These are phyloP conservation scores for Boletus rex-veris DNA, from an alignment of 768 basidiomycete species.

Conservation along the genomic window DNA sequence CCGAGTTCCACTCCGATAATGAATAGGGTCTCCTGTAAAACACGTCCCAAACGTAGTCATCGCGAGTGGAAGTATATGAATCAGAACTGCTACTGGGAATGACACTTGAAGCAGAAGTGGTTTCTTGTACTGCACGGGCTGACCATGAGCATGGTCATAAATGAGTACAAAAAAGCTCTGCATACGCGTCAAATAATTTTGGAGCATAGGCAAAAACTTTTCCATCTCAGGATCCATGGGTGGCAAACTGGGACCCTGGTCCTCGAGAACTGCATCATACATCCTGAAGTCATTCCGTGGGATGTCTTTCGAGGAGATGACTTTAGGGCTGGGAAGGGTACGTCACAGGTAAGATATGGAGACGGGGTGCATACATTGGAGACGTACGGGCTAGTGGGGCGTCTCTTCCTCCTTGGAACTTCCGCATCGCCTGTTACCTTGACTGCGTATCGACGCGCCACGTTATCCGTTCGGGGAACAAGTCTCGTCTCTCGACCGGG, in stretches of 20 bases:
- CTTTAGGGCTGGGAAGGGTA: conserved; percentile 46
- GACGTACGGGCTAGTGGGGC: conserved; percentile 44
- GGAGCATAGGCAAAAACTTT: conserved; percentile 73
- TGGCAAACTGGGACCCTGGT: conserved; percentile 28
- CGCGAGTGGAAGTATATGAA: conserved; percentile 13
- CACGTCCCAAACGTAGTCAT: conserved; percentile 82
- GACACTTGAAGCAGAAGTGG: conserved; percentile 8
- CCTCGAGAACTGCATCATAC: conserved; percentile 65
- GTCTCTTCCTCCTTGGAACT: conserved; percentile 16
- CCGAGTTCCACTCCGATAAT: conserved; percentile 56
- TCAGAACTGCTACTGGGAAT: background rate
- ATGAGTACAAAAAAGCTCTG: background rate
- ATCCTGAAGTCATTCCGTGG: conserved; percentile 51
- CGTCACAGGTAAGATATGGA: background rate
- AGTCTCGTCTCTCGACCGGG: conserved; percentile 12
- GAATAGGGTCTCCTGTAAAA: conserved; percentile 70
- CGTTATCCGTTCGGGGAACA: conserved; percentile 34
- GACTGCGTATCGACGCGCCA: conserved; percentile 51
- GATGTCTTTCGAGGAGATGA: conserved; percentile 51
- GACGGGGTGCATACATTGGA: background rate
- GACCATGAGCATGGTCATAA: background rate
- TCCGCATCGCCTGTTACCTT: conserved; percentile 18
- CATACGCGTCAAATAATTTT: conserved; percentile 67
- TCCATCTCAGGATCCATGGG: conserved; percentile 61
- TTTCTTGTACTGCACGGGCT: conserved; percentile 24